Conservation (phyloP, 257 asterid genomes). For the Solanum sparsipilum region DNA sequence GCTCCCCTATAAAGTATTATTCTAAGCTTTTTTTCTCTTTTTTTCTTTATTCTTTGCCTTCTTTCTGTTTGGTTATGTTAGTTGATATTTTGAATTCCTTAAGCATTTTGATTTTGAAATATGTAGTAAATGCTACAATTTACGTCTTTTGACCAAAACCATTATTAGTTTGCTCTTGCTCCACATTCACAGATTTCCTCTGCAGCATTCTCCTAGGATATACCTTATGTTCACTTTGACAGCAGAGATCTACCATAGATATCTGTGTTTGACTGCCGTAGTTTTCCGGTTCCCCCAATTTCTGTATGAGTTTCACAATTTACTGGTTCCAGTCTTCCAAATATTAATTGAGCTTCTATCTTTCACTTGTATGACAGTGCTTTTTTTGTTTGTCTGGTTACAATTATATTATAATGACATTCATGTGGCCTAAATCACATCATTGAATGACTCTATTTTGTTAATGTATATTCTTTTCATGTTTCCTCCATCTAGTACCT, state of each 20-base stretch:
- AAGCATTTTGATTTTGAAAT: neutral
- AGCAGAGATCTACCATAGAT: neutral
- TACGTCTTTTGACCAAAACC: neutral
- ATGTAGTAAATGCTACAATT: neutral
- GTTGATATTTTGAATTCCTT: neutral
- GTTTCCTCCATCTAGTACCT: constrained; percentile 41
- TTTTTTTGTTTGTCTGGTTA: neutral
- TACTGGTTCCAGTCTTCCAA: neutral
- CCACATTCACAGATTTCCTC: neutral
- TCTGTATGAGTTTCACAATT: neutral
- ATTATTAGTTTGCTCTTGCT: neutral
- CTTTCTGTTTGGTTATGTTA: neutral
- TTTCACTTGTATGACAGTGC: neutral
- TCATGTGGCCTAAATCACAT: neutral
- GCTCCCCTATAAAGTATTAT: neutral
- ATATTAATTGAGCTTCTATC: neutral
- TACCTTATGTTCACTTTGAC: neutral
- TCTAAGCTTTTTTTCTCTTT: neutral
- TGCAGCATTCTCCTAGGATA: neutral
- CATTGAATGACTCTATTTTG: neutral
- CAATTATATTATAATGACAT: neutral
- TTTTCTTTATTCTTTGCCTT: neutral
- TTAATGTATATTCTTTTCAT: neutral
- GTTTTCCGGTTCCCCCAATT: neutral
- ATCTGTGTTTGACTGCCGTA: neutral